Evolutionary conservation across 2,329 filamentous ascomycete species (phyloP).

Genomic region (Cyphellophora europaea): DNA sequence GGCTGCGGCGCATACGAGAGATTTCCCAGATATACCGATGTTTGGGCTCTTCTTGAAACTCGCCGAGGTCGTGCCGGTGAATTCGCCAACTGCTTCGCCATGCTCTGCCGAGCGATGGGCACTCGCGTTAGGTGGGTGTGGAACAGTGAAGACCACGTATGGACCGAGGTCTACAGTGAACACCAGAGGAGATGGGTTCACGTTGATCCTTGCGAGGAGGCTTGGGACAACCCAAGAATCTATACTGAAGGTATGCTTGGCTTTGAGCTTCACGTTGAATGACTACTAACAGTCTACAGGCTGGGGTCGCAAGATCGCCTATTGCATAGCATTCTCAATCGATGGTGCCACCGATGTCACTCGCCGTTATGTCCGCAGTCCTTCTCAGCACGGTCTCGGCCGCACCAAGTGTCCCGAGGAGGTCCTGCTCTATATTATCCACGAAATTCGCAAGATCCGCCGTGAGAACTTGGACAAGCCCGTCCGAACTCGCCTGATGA

Average conservation of each 20-base stretch:
- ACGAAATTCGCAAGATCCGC: constrained; percentile 80
- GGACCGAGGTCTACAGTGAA: constrained; percentile 95
- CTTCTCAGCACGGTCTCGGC: constrained; percentile 52
- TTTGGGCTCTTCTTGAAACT: constrained; percentile 84
- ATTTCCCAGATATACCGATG: constrained; percentile 90
- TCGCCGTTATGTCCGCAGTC: constrained; percentile 51
- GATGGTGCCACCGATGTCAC: constrained; percentile 67
- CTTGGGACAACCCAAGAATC: constrained; percentile 86
- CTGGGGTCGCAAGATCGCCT: constrained; percentile 94
- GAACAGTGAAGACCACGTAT: constrained; percentile 95
- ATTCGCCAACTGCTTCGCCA: constrained; percentile 98
- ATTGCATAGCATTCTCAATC: constrained; percentile 92
- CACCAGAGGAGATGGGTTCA: constrained; percentile 94
- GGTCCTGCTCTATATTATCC: constrained; percentile 80
- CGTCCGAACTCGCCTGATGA: constrained; percentile 47
- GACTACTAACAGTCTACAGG: constrained; percentile 33
- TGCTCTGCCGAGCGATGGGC: constrained; percentile 90
- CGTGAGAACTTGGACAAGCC: constrained; percentile 79
- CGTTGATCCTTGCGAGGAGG: constrained; percentile 86
- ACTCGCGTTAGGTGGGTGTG: constrained; percentile 93
- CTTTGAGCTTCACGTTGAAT: constrained; percentile 5
- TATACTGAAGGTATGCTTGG: constrained; percentile 66
- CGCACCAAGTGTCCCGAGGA: constrained; percentile 77
- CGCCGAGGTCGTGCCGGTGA: constrained; percentile 80
- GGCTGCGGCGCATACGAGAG: constrained; percentile 72